Conservation (phyloP, 768 basidiomycete genomes). For the Candolleomyces aberdarensis region DNA sequence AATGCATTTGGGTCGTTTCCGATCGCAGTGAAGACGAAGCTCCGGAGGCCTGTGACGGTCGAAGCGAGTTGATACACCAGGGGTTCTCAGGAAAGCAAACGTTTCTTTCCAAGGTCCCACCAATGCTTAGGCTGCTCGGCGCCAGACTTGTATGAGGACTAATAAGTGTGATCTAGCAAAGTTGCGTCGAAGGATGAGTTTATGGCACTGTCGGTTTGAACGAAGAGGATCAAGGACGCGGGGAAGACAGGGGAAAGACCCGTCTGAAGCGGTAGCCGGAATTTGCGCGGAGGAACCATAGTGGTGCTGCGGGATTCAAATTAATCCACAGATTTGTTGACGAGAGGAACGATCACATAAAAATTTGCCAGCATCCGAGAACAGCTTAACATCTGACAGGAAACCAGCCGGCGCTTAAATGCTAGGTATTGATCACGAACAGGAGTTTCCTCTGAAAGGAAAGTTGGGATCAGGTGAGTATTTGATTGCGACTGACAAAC, state of each 20-base stretch:
- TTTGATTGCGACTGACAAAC: neutral
- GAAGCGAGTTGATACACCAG: no score
- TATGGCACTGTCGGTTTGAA: conserved; percentile 9
- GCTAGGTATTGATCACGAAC: conserved; percentile 1
- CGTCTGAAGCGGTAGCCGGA: neutral
- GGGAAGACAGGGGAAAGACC: neutral
- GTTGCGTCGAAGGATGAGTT: neutral
- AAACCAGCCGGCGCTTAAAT: neutral
- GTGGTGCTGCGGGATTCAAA: conserved; percentile 3
- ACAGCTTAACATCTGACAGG: conserved; percentile 1
- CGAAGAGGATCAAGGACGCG: neutral
- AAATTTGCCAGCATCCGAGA: conserved; percentile 5
- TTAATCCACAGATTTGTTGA: neutral
- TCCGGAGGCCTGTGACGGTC: no score
- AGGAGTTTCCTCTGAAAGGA: neutral
- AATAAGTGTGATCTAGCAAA: no score
- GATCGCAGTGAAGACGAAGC: no score
- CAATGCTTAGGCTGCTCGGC: no score
- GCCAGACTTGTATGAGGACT: no score
- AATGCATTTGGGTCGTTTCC: no score
- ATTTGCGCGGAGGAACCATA: neutral
- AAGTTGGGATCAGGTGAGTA: neutral
- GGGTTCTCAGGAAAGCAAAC: no score
- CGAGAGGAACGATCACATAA: neutral
- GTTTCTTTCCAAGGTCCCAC: no score